Conservation (phyloP, 345 rosid genomes). For the Populus euphratica region DNA sequence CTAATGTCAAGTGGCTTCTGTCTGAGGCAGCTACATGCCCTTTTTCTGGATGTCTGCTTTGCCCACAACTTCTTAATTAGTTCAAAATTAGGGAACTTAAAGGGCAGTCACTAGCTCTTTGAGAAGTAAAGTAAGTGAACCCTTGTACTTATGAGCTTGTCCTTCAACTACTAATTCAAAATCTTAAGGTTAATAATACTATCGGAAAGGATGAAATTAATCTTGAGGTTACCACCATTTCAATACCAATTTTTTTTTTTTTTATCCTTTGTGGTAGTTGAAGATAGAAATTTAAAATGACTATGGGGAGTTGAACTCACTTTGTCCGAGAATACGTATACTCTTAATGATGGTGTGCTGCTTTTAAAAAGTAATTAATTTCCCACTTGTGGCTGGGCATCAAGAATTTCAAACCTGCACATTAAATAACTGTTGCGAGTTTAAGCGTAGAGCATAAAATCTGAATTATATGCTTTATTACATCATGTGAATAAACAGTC, state of each 20-base stretch:
- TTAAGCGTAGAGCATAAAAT: not conserved
- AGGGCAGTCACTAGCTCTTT: not conserved
- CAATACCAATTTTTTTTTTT: not conserved
- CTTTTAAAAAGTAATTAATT: too few relatives aligned
- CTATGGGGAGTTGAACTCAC: not conserved
- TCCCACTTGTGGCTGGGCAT: not conserved
- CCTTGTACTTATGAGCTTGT: constrained; percentile 19
- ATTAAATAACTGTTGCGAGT: not conserved
- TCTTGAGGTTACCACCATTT: not conserved
- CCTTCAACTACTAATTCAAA: not conserved
- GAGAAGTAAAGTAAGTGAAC: constrained; percentile 16
- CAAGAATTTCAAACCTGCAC: not conserved
- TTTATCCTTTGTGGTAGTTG: not conserved
- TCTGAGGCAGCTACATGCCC: constrained; percentile 16
- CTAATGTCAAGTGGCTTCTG: constrained; percentile 37
- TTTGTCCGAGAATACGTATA: not conserved
- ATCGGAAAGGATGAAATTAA: not conserved
- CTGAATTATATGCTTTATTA: not conserved
- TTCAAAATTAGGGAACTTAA: constrained; percentile 19
- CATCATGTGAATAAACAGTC: not conserved
- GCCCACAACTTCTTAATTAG: not conserved
- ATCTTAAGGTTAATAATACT: not conserved
- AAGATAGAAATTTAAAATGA: not conserved
- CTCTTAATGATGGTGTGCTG: too few relatives aligned
- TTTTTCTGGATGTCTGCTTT: not conserved